These are phyloP conservation scores for Fusarium sacchari DNA, from an alignment of 2,329 filamentous ascomycete species.

Conservation along the genomic window DNA sequence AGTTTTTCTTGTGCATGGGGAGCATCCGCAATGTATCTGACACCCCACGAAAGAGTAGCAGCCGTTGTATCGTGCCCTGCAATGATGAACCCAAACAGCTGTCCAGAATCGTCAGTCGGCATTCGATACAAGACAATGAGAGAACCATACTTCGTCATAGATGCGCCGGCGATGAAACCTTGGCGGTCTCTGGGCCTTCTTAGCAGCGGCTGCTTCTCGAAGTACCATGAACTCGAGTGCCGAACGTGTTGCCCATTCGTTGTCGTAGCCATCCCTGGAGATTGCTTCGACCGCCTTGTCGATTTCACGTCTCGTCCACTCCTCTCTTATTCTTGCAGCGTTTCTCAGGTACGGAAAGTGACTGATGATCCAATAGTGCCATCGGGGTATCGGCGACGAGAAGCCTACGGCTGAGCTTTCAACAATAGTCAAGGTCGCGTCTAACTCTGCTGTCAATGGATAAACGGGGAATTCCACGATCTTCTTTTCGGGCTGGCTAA, in stretches of 20 bases:
- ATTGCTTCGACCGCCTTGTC: not conserved
- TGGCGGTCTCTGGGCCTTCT: not conserved
- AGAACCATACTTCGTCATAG: not conserved
- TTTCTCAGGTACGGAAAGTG: not conserved
- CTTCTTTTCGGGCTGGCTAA: not conserved
- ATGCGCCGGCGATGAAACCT: not conserved
- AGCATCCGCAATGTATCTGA: not conserved
- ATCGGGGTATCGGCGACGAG: not conserved
- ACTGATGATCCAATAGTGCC: not conserved
- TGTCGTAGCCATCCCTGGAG: not conserved
- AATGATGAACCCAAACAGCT: not conserved
- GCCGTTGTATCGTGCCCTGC: not conserved
- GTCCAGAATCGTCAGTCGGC: not conserved
- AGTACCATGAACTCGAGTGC: not conserved
- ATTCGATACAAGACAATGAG: not conserved
- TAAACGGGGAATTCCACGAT: not conserved
- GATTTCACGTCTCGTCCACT: not conserved
- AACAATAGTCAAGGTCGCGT: not conserved
- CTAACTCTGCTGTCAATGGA: not conserved
- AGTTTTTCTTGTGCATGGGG: not conserved
- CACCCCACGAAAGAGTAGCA: not conserved
- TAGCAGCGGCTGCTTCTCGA: not conserved
- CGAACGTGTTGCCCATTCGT: not conserved
- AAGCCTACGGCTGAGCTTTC: not conserved
- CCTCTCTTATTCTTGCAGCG: not conserved